A percentile compares a stretch with the other conserved stretches of the same genome.
Conservation (phyloP, 164 flowering plant genomes). For the Macadamia tetraphylla region DNA sequence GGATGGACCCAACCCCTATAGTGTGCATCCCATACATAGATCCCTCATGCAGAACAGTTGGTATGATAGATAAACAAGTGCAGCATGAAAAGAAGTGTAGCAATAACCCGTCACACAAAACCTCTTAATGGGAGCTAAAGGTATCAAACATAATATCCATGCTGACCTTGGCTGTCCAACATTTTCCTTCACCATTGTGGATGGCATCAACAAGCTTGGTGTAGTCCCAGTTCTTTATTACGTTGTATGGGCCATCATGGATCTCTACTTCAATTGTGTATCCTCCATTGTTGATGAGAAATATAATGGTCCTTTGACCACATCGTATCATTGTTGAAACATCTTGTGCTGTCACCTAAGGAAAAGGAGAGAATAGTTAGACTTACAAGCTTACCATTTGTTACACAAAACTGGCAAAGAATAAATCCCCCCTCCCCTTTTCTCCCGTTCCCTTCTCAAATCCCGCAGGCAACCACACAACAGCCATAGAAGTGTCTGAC, state of each 20-base stretch:
- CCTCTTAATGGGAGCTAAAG: background rate
- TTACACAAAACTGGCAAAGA: background rate
- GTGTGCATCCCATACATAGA: too few relatives aligned
- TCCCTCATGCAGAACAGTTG: background rate
- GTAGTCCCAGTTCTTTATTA: slow-evolving; percentile 66
- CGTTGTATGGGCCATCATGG: slow-evolving; percentile 69
- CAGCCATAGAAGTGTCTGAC: slow-evolving; percentile 21
- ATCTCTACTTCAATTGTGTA: slow-evolving; percentile 71
- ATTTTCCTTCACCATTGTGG: slow-evolving; percentile 60
- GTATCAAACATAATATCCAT: background rate
- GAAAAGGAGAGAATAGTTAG: background rate
- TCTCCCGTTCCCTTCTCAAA: background rate
- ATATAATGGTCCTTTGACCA: slow-evolving; percentile 48
- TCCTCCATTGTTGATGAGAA: slow-evolving; percentile 66
- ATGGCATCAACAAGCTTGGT: slow-evolving; percentile 53
- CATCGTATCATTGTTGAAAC: slow-evolving; percentile 60
- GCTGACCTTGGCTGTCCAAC: slow-evolving; percentile 67
- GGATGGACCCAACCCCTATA: background rate
- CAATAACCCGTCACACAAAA: background rate
- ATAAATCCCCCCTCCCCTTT: background rate
- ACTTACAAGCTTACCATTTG: background rate
- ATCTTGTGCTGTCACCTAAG: slow-evolving; percentile 68
- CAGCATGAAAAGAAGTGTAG: background rate
- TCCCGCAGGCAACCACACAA: background rate
- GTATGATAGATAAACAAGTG: background rate